Percentiles rank a stretch among this genome's conserved stretches.
Evolutionary conservation across 768 basidiomycete species (phyloP).

Genomic region (Mycena indigotica): DNA sequence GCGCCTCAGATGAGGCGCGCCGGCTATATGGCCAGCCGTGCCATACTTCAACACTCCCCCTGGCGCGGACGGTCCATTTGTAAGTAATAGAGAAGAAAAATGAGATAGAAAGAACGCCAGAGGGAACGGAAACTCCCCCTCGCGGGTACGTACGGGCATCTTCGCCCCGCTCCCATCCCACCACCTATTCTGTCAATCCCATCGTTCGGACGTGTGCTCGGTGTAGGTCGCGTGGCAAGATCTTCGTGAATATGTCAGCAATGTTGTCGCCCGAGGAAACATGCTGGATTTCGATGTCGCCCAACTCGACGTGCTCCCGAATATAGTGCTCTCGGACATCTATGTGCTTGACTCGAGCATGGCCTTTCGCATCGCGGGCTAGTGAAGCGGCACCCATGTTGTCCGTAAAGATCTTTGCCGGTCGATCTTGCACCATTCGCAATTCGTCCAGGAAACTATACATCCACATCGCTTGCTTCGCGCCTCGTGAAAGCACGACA

Average conservation of each 20-base stretch:
- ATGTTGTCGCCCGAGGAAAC: conserved; percentile 25
- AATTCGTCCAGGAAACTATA: conserved; percentile 29
- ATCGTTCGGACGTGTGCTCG: neutral
- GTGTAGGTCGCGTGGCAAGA: conserved; percentile 12
- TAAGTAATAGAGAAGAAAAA: neutral
- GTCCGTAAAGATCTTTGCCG: conserved; percentile 29
- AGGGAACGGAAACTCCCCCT: neutral
- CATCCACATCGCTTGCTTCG: conserved; percentile 37
- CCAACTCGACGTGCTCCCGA: conserved; percentile 6
- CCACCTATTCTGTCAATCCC: conserved; percentile 8
- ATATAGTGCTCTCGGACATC: conserved; percentile 16
- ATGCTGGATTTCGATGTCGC: conserved; percentile 9
- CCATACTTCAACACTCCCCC: neutral
- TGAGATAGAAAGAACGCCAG: neutral
- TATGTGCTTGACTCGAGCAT: conserved; percentile 17
- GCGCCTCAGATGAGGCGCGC: neutral
- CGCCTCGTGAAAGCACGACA: conserved; percentile 27
- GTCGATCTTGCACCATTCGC: conserved; percentile 12
- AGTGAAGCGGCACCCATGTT: conserved; percentile 28
- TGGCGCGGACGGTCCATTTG: neutral
- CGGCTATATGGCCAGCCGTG: neutral
- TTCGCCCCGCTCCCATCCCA: neutral
- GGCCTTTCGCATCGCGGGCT: conserved; percentile 6
- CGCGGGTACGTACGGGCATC: neutral
- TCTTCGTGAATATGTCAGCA: conserved; percentile 36